phyloP scores from a whole-genome alignment of 2,329 filamentous ascomycete genomes.

The Xylogone sp. region DNA sequence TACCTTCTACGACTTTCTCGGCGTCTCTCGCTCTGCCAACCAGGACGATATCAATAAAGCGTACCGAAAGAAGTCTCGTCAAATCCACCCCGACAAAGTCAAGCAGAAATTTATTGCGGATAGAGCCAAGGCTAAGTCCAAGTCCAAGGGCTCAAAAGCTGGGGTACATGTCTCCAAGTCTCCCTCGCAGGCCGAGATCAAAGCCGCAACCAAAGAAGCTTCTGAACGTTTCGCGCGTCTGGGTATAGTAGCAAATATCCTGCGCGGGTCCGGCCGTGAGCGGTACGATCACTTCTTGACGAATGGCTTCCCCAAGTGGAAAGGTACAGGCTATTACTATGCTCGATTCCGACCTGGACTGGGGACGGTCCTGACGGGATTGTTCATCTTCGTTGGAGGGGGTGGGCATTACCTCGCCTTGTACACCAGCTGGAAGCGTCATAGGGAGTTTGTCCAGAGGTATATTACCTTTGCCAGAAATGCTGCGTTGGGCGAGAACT shows the following conservation, averaged over 20 bases:
- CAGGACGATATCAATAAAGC: constrained; percentile 91
- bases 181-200: constrained; percentile 71
- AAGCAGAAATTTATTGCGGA: constrained; percentile 76
- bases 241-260: constrained; percentile 78
- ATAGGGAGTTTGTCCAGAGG: constrained; percentile 84
- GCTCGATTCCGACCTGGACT: constrained; percentile 86
- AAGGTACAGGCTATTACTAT: constrained; percentile 98
- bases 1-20: constrained; percentile 94
- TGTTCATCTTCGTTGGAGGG: constrained; percentile 81
- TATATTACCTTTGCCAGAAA: constrained; percentile 88
- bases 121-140: constrained; percentile 47
- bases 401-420: constrained; percentile 83
- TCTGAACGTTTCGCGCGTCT: constrained; percentile 80
- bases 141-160: constrained; percentile 50
- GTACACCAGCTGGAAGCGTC: constrained; percentile 82
- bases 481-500: constrained; percentile 84
- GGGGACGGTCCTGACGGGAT: constrained; percentile 74
- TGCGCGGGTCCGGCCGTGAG: constrained; percentile 74
- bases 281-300: constrained; percentile 92
- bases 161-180: constrained; percentile 65
- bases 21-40: constrained; percentile 66
- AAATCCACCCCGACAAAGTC: constrained; percentile 93
- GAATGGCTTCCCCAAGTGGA: constrained; percentile 95
- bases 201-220: constrained; percentile 74
- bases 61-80: constrained; percentile 81